Percentiles rank a stretch among this genome's conserved stretches.
These are phyloP conservation scores for Thermochaetoides dissita DNA, from an alignment of 2,329 filamentous ascomycete genomes.

Conservation along the genomic window DNA sequence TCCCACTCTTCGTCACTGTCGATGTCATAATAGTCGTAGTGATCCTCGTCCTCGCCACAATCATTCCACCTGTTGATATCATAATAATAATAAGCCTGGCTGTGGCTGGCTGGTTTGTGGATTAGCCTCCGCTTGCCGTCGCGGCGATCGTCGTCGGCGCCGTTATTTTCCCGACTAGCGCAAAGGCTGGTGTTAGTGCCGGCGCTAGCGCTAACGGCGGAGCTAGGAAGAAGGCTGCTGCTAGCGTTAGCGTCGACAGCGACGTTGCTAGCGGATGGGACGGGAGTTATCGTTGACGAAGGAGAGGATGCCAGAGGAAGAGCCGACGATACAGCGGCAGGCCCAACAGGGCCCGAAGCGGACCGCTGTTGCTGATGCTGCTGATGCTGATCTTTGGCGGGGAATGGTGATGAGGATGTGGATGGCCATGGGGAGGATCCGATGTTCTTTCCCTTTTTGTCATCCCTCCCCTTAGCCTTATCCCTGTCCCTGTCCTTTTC, in stretches of 20 bases:
- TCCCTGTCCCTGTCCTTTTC: not conserved
- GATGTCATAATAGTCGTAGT: slow-evolving; percentile 10
- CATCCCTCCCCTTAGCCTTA: not conserved
- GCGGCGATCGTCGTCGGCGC: not conserved
- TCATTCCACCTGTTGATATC: not conserved
- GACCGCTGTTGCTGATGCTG: slow-evolving; percentile 7
- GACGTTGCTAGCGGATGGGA: too few species aligned
- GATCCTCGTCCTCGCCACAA: not conserved
- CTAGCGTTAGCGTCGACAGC: too few species aligned
- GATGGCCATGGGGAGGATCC: too few species aligned
- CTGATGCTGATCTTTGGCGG: too few species aligned
- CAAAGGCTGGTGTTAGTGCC: not conserved
- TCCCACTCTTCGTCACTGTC: slow-evolving; percentile 17
- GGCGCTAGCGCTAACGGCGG: not conserved
- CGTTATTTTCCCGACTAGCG: not conserved
- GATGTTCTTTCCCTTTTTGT: slow-evolving; percentile 1
- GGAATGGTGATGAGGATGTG: too few species aligned
- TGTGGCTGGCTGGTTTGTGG: too few species aligned
- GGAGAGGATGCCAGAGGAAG: too few species aligned
- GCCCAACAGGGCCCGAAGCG: slow-evolving; percentile 6
- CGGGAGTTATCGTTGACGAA: too few species aligned
- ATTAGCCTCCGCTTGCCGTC: slow-evolving; percentile 1
- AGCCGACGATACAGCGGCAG: not conserved
- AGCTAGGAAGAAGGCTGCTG: too few species aligned
- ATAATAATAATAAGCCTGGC: not conserved